Base-by-base conservation (phyloP, 805 yeast genomes). In the Monosporozyma yasuniensis region DNA sequence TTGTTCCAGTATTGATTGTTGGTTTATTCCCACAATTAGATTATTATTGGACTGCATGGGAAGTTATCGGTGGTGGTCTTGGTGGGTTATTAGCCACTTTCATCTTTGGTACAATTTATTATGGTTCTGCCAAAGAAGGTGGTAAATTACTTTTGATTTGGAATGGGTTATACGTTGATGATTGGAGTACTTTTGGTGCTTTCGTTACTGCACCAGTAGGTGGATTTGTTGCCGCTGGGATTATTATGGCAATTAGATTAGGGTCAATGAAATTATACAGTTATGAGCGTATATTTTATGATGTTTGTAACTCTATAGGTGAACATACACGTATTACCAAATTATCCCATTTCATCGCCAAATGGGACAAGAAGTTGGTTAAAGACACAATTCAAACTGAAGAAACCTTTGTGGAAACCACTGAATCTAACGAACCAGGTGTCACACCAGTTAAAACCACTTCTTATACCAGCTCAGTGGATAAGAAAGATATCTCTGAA, bases 141-240 rank as follows among this genome's bases (percentile, higher is more conserved):
- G 96, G 84, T 16, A 75, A 75, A 53, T 73, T 90, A 47, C 69
- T 90, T 47, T 70, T 90, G 51, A 73, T 90, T 48, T 78, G 83
- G 80, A 81, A 84, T 59, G 96, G 97, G 42, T 70, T 90, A 25
- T 90, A 90, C 61, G 71, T 75, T 53, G 77, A 75, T 46, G 96
- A 90, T 63, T 90, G 96, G 96, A 87, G 95, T 59, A 82, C 95
- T 0, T 90, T 90, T 70, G 97, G 96, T 22, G 96, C 96, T 1
- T 90, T 90, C 67, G 91, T 86, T 6, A 85, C 83, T 54, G 93
- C 96, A 1, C 96, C 96, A 5, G 74, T 82, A 39, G 95, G 91
- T 25, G 88, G 91, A 10, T 55, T 89, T 2, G 53, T 83, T 5
- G 71, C 82, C 53, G 81, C 86, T 2, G 65, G 78, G 12, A 58